A percentile compares a stretch with the other conserved stretches of the same genome.
phyloP scores from a whole-genome alignment of 192 early-diverging fungal species.

The Podila minutissima region DNA sequence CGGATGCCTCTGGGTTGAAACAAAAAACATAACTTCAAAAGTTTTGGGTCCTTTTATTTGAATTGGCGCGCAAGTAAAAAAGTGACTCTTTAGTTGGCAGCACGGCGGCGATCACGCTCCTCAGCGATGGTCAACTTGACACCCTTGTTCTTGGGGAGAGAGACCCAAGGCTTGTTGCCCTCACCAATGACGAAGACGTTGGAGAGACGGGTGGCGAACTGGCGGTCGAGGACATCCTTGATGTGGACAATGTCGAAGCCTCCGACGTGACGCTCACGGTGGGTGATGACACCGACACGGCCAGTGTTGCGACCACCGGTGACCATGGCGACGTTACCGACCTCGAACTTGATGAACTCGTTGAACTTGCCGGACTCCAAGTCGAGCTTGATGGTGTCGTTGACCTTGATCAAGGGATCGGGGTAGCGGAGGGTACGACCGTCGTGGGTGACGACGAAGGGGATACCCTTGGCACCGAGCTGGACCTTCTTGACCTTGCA shows the following conservation, averaged over 20 bases:
- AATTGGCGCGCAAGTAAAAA: constrained; percentile 20
- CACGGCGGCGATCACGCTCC: constrained; percentile 94
- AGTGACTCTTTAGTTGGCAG: constrained; percentile 24
- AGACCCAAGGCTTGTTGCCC: constrained; percentile 94
- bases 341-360: constrained; percentile 97
- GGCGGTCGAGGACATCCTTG: constrained; percentile 95
- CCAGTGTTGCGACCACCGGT: constrained; percentile 99
- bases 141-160: constrained; percentile 99
- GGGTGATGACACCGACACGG: constrained; percentile 95
- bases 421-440: constrained; percentile 99
- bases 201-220: constrained; percentile 96
- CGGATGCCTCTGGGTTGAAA: neutral
- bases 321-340: constrained; percentile 95
- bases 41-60: constrained; percentile 2
- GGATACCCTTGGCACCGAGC: constrained; percentile 95
- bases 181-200: constrained; percentile 84
- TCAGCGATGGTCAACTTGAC: constrained; percentile 99
- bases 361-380: constrained; percentile 92
- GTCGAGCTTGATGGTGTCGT: constrained; percentile 99
- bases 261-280: constrained; percentile 96
- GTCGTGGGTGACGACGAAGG: constrained; percentile 98
- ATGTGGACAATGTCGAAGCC: constrained; percentile 99
- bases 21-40: neutral
- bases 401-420: constrained; percentile 98
- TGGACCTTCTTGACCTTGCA: constrained; percentile 97